phyloP scores from a whole-genome alignment of 352 stramenopile genomes.

The Phytopythium aichiense region DNA sequence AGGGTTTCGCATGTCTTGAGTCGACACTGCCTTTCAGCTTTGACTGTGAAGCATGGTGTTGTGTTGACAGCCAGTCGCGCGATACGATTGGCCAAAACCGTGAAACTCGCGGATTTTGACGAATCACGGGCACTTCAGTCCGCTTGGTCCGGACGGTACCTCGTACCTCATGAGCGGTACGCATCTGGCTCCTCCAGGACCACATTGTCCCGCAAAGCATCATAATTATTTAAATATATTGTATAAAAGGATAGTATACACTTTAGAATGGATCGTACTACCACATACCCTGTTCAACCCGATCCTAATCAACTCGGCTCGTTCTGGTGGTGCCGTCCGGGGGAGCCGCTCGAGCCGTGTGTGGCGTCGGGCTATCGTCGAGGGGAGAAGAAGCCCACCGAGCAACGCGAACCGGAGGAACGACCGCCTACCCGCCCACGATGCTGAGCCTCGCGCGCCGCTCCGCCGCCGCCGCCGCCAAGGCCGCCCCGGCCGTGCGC shows the following conservation, averaged over 20 bases:
- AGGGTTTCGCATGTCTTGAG: neutral
- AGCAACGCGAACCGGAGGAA: constrained; percentile 3
- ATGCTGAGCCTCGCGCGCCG: constrained; percentile 42
- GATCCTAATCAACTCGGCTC: neutral
- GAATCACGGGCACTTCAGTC: neutral
- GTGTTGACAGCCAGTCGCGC: no score
- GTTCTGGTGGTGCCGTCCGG: neutral
- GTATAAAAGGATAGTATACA: neutral
- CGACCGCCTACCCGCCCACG: neutral
- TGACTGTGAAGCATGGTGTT: no score
- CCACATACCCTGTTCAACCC: neutral
- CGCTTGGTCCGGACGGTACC: neutral
- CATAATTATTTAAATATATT: no score
- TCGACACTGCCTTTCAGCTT: no score
- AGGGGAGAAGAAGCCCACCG: constrained; percentile 4
- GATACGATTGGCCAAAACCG: no score
- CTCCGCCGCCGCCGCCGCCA: constrained; percentile 20
- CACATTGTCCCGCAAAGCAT: no score
- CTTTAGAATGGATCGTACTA: neutral
- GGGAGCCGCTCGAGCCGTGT: constrained; percentile 14
- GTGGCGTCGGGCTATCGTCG: constrained; percentile 11
- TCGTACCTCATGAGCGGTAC: neutral
- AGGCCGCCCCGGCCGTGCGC: constrained; percentile 15
- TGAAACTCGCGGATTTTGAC: neutral
- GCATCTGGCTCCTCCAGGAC: neutral